phyloP scores from a whole-genome alignment of 148 eudicot genomes.

The Mesembryanthemum crystallinum region DNA sequence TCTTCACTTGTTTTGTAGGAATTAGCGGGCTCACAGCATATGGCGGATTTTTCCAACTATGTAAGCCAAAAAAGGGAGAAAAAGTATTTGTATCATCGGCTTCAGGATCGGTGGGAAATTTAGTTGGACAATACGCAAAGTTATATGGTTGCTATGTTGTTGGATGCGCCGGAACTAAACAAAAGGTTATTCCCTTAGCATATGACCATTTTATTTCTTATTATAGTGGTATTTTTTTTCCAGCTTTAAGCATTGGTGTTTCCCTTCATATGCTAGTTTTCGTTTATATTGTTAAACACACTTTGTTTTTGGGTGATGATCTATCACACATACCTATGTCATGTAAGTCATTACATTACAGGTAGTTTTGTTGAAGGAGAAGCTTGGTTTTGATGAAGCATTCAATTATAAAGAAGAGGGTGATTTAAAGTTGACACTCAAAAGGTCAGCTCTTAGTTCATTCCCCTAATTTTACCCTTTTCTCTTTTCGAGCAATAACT shows the following conservation, averaged over 20 bases:
- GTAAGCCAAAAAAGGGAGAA: conserved; percentile 61
- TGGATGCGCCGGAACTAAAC: conserved; percentile 53
- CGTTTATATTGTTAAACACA: not conserved
- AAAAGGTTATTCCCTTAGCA: conserved; percentile 35
- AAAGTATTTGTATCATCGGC: conserved; percentile 68
- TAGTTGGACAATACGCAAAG: conserved; percentile 73
- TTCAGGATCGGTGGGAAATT: conserved; percentile 63
- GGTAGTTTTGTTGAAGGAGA: conserved; percentile 52
- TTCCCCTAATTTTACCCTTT: too few relatives aligned
- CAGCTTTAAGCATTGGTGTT: too few relatives aligned
- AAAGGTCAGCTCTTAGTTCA: conserved; percentile 31
- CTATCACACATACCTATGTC: not conserved
- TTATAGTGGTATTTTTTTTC: too few relatives aligned
- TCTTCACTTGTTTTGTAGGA: too few relatives aligned
- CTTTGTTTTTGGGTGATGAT: too few relatives aligned
- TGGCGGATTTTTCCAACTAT: conserved; percentile 45
- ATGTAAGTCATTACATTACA: conserved; percentile 6
- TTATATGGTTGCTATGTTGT: conserved; percentile 63
- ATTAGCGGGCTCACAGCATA: conserved; percentile 62
- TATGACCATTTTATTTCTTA: not conserved
- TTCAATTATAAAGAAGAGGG: conserved; percentile 63
- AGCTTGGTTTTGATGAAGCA: conserved; percentile 61
- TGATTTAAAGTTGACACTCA: conserved; percentile 47
- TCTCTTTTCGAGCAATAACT: too few relatives aligned
- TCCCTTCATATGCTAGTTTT: not conserved